phyloP scores from a whole-genome alignment of 257 asterid species.

The Jasminum sambac region DNA sequence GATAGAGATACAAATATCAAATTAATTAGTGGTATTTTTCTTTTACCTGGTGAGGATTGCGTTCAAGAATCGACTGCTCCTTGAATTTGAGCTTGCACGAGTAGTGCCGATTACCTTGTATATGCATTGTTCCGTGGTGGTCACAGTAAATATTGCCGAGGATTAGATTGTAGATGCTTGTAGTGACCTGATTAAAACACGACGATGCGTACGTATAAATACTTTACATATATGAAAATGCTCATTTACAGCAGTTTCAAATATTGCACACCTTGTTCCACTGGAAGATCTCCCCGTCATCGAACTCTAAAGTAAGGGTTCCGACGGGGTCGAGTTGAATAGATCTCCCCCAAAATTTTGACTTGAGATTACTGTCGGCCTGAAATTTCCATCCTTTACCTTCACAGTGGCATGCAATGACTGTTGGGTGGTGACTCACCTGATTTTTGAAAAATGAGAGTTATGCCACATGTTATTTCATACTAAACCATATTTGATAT shows the following conservation, averaged over 20 bases:
- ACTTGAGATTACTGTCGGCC: constrained; percentile 86
- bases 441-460: constrained; percentile 29
- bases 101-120: constrained; percentile 71
- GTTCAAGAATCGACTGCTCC: constrained; percentile 91
- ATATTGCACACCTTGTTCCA: constrained; percentile 79
- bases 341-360: constrained; percentile 96
- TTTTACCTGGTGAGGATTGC: constrained; percentile 94
- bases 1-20: not conserved
- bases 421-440: constrained; percentile 99
- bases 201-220: not conserved
- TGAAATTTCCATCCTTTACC: constrained; percentile 96
- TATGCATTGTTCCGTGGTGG: constrained; percentile 88
- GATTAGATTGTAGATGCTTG: constrained; percentile 83
- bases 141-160: constrained; percentile 90
- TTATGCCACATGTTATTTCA: not conserved
- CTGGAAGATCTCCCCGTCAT: constrained; percentile 85
- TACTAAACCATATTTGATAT: not conserved
- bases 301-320: constrained; percentile 75
- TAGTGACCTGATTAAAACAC: constrained; percentile 65
- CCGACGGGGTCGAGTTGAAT: constrained; percentile 95
- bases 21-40: not conserved
- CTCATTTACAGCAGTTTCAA: constrained; percentile 6
- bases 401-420: constrained; percentile 95
- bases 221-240: not conserved
- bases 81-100: constrained; percentile 95